Percentiles rank a stretch among this genome's conserved stretches.
phyloP scores from a whole-genome alignment of 495 filamentous ascomycete species.

The Aspergillus bridgeri region DNA sequence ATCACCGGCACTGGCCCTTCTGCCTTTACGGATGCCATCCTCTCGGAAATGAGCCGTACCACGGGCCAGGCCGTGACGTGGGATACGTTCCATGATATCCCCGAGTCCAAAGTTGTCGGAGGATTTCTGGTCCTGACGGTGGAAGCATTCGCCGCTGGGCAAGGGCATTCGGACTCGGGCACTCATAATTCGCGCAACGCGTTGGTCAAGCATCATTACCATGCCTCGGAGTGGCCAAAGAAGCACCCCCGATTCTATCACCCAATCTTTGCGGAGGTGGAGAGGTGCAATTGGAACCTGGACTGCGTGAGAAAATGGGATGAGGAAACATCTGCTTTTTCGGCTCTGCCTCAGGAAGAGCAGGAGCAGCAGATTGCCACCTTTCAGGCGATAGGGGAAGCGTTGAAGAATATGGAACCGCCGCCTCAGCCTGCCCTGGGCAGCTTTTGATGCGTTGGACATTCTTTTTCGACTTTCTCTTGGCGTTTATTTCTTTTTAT shows the following conservation, averaged over 20 bases:
- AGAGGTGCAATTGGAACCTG: constrained; percentile 60
- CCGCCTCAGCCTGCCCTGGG: too few relatives aligned
- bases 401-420: too few relatives aligned
- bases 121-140: constrained; percentile 58
- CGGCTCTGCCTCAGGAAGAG: constrained; percentile 42
- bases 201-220: constrained; percentile 62
- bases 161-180: constrained; percentile 62
- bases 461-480: too few relatives aligned
- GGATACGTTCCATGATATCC: constrained; percentile 56
- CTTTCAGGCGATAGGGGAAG: too few relatives aligned
- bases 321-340: constrained; percentile 46
- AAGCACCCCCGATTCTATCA: constrained; percentile 57
- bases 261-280: constrained; percentile 59
- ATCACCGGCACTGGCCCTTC: constrained; percentile 65
- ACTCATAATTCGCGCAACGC: constrained; percentile 56
- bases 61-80: constrained; percentile 42
- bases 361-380: constrained; percentile 44
- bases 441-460: too few relatives aligned
- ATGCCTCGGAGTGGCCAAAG: constrained; percentile 59
- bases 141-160: constrained; percentile 61
- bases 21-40: constrained; percentile 58
- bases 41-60: constrained; percentile 52
- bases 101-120: constrained; percentile 53
- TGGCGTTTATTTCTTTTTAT: too few relatives aligned
- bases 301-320: constrained; percentile 59